These are phyloP conservation scores for Mycocentrospora acerina DNA, from an alignment of 2,329 filamentous ascomycete species.

Conservation along the genomic window DNA sequence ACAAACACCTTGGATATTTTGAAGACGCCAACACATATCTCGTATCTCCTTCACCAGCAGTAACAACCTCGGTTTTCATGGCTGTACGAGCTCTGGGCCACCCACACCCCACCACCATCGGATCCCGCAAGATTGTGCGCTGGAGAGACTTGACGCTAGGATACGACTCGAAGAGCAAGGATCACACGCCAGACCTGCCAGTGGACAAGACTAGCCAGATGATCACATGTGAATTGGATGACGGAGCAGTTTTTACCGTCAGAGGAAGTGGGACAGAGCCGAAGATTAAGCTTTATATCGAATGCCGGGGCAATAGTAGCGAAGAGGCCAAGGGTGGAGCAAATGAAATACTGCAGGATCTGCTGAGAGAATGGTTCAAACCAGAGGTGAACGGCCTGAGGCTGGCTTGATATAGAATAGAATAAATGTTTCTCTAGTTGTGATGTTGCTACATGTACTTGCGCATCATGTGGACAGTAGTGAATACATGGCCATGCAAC, in stretches of 20 bases:
- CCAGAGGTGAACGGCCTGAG: conserved; percentile 39
- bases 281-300: conserved; percentile 64
- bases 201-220: conserved; percentile 61
- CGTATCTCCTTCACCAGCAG: conserved; percentile 56
- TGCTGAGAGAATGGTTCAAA: conserved; percentile 54
- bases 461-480: too few species aligned
- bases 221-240: conserved; percentile 63
- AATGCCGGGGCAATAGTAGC: conserved; percentile 47
- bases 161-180: conserved; percentile 57
- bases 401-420: conserved; percentile 23
- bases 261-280: conserved; percentile 66
- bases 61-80: conserved; percentile 57
- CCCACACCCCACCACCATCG: conserved; percentile 50
- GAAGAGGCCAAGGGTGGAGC: conserved; percentile 48
- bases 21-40: conserved; percentile 67
- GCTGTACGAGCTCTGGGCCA: conserved; percentile 51
- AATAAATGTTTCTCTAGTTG: too few species aligned
- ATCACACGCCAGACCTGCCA: conserved; percentile 57
- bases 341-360: conserved; percentile 47
- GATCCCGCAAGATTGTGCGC: conserved; percentile 54
- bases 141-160: conserved; percentile 65
- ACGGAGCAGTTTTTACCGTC: conserved; percentile 59
- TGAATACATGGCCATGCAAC: too few species aligned
- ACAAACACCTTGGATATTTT: conserved; percentile 60
- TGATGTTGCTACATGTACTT: too few species aligned